These are phyloP conservation scores for Solanum infundibuliforme DNA, from an alignment of 257 asterid species.

Conservation along the genomic window DNA sequence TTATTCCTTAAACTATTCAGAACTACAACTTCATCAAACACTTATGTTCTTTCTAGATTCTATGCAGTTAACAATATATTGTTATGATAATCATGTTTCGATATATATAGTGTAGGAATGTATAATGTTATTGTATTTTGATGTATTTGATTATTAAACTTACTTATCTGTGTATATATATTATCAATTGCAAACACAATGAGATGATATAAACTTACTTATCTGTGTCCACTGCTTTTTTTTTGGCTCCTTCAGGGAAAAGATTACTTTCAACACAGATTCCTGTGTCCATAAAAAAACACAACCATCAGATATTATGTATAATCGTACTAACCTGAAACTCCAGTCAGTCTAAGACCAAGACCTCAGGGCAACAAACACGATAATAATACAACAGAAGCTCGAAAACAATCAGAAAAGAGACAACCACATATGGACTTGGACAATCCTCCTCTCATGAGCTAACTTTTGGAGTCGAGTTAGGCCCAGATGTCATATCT, in stretches of 20 bases:
- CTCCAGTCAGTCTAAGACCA: neutral
- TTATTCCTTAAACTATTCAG: neutral
- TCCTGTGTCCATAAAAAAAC: conserved; percentile 28
- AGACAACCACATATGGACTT: neutral
- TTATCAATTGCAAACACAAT: neutral
- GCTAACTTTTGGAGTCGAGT: neutral
- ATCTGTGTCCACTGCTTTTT: neutral
- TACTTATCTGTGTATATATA: neutral
- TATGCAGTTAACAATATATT: neutral
- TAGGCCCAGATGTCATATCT: neutral
- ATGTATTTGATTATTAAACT: neutral
- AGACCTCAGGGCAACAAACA: neutral
- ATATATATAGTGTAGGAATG: neutral
- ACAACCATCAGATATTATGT: conserved; percentile 8
- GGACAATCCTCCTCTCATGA: neutral
- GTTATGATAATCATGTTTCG: neutral
- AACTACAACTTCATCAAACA: neutral
- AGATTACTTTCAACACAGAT: conserved; percentile 8
- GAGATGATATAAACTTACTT: conserved; percentile 14
- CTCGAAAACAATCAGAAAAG: neutral
- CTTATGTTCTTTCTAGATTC: neutral
- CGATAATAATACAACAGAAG: neutral
- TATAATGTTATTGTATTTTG: neutral
- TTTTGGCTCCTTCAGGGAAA: conserved; percentile 15
- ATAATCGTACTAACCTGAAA: neutral